Percentiles rank a stretch among this genome's conserved stretches.
phyloP scores from a whole-genome alignment of 2,329 filamentous ascomycete genomes.

The Colletotrichum incanum region DNA sequence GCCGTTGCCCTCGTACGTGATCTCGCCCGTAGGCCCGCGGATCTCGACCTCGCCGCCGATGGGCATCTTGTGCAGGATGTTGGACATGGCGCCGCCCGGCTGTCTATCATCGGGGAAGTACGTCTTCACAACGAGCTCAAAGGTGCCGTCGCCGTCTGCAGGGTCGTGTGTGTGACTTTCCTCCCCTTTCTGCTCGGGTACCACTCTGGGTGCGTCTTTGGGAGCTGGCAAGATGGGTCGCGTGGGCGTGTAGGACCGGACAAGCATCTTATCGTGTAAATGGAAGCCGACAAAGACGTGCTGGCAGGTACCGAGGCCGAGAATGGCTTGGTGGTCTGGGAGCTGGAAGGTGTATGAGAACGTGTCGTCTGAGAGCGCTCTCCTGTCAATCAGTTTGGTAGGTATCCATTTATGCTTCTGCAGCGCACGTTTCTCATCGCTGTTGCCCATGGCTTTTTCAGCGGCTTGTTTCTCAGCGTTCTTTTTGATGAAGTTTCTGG shows the following conservation, averaged over 20 bases:
- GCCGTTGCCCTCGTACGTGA: conserved; percentile 63
- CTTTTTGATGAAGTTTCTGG: conserved; percentile 61
- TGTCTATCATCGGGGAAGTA: conserved; percentile 64
- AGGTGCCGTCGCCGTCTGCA: conserved; percentile 58
- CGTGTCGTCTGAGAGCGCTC: conserved; percentile 61
- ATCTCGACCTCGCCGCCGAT: conserved; percentile 66
- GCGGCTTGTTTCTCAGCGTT: conserved; percentile 58
- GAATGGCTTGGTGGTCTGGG: conserved; percentile 55
- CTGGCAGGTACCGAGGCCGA: conserved; percentile 66
- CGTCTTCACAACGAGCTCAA: conserved; percentile 66
- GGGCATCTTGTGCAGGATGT: conserved; percentile 66
- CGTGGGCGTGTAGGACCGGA: conserved; percentile 67
- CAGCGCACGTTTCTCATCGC: conserved; percentile 53
- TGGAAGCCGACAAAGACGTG: conserved; percentile 70
- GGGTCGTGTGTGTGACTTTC: background rate
- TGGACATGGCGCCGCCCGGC: conserved; percentile 68
- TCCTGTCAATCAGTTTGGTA: conserved; percentile 57
- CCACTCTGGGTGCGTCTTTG: background rate
- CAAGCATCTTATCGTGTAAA: conserved; percentile 64
- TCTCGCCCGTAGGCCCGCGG: conserved; percentile 66
- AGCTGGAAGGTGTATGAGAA: conserved; percentile 63
- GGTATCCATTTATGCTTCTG: conserved; percentile 64
- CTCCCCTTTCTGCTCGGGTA: background rate
- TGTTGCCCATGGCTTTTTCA: conserved; percentile 51
- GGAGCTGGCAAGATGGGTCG: conserved; percentile 56